A percentile compares a stretch with the other conserved stretches of the same genome.
phyloP scores from a whole-genome alignment of 169 alveolate species.

The Plasmodium fragile region DNA sequence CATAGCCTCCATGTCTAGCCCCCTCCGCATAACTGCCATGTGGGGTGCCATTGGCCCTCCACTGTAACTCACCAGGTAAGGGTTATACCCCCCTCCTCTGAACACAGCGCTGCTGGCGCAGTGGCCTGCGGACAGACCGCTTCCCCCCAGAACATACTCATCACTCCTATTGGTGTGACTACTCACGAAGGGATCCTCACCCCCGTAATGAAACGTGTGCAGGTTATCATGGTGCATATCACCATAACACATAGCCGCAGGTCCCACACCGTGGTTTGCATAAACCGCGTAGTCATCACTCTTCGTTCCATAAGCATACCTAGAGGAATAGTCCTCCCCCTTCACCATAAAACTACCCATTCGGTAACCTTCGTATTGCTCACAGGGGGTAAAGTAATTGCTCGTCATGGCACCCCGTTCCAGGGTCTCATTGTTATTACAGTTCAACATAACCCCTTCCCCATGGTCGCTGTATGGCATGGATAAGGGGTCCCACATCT shows the following conservation, averaged over 20 bases:
- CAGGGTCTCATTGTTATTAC: neutral
- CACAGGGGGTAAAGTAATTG: neutral
- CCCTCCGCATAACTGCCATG: neutral
- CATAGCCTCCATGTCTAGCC: neutral
- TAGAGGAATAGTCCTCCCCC: neutral
- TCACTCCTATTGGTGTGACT: conserved; percentile 1
- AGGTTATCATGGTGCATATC: neutral
- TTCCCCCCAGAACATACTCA: neutral
- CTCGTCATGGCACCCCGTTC: neutral
- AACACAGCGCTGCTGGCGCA: neutral
- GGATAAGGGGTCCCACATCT: neutral
- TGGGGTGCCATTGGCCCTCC: neutral
- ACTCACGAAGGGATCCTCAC: conserved; percentile 1
- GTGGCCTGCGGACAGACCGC: neutral
- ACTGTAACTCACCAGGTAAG: neutral
- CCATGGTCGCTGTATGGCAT: neutral
- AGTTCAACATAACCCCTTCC: neutral
- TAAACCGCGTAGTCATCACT: neutral
- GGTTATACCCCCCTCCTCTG: neutral
- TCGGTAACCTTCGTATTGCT: neutral
- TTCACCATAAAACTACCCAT: neutral
- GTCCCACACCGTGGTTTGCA: neutral
- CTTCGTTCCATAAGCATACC: neutral
- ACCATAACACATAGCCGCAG: neutral
- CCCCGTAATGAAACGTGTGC: conserved; percentile 4